Conservation (phyloP, 352 stramenopile species). For the Sclerospora graminicola region DNA sequence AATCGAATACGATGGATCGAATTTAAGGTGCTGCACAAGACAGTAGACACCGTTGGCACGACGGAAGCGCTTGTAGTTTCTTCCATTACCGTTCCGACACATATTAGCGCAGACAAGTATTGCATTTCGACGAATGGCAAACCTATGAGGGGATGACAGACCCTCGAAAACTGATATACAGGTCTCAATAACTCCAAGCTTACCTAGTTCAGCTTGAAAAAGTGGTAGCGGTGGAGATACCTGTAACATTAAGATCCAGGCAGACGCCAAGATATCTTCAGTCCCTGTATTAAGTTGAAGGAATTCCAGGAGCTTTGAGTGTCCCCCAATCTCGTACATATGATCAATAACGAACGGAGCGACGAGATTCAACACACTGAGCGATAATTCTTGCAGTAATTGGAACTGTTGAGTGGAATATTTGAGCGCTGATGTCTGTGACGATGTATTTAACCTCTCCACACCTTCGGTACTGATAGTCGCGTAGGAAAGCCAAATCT, state of each 20-base stretch:
- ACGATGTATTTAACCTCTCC: too few relatives aligned
- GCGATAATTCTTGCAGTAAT: constrained; percentile 40
- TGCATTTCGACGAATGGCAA: constrained; percentile 49
- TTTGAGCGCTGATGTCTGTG: constrained; percentile 2
- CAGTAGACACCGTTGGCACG: constrained; percentile 42
- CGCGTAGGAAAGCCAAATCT: constrained; percentile 51
- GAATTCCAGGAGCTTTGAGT: constrained; percentile 38
- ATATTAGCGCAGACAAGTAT: constrained; percentile 45
- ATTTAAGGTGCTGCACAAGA: constrained; percentile 34
- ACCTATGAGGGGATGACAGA: constrained; percentile 42
- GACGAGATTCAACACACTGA: constrained; percentile 47
- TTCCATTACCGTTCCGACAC: constrained; percentile 38
- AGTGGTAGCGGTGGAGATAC: constrained; percentile 17
- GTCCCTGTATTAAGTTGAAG: constrained; percentile 26
- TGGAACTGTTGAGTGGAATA: constrained; percentile 44
- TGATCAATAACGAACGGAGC: constrained; percentile 39
- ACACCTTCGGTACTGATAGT: constrained; percentile 2
- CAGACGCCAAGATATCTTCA: too few relatives aligned
- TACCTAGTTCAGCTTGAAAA: constrained; percentile 40
- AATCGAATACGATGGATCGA: constrained; percentile 39
- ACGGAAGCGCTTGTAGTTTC: constrained; percentile 42
- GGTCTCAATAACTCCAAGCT: constrained; percentile 35
- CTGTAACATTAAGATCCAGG: constrained; percentile 51
- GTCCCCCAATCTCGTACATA: constrained; percentile 44
- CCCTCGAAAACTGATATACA: constrained; percentile 38